These are phyloP conservation scores for Ophiostoma ulmi DNA, from an alignment of 2,329 filamentous ascomycete genomes.

Conservation along the genomic window DNA sequence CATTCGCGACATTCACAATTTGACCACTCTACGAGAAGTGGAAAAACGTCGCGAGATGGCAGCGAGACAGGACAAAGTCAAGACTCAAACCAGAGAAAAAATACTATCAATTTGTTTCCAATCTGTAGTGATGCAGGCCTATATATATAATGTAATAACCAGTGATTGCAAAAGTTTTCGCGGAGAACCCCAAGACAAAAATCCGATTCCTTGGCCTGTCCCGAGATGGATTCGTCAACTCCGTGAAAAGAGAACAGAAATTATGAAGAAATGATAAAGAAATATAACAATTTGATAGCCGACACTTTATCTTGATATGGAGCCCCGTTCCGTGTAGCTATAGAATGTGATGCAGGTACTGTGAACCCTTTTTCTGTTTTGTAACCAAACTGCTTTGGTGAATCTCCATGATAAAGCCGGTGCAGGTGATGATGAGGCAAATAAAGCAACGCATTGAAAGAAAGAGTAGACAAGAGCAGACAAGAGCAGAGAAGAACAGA, in stretches of 20 bases:
- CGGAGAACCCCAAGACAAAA: not conserved
- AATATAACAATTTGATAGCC: conserved; percentile 2
- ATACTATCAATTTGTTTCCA: not conserved
- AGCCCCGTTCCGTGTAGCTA: not conserved
- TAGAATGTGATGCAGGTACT: conserved; percentile 13
- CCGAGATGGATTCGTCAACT: conserved; percentile 10
- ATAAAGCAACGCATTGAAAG: not conserved
- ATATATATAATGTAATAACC: not conserved
- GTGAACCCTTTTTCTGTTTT: conserved; percentile 12
- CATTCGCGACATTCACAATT: not conserved
- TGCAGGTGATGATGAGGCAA: not conserved
- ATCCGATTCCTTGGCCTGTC: conserved; percentile 1
- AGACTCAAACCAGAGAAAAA: conserved; percentile 6
- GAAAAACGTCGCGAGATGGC: not conserved
- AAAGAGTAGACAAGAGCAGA: not conserved
- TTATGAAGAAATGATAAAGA: conserved; percentile 12
- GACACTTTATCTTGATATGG: not conserved
- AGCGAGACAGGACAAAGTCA: not conserved
- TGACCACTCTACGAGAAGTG: not conserved
- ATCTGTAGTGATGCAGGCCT: not conserved
- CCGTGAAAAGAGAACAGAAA: conserved; percentile 5
- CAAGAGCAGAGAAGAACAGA: not conserved
- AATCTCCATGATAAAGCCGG: not conserved
- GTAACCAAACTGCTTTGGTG: not conserved
- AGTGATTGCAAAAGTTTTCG: not conserved